Evolutionary conservation across 2,329 filamentous ascomycete species (phyloP).

Genomic region (Diplodia intermedia): DNA sequence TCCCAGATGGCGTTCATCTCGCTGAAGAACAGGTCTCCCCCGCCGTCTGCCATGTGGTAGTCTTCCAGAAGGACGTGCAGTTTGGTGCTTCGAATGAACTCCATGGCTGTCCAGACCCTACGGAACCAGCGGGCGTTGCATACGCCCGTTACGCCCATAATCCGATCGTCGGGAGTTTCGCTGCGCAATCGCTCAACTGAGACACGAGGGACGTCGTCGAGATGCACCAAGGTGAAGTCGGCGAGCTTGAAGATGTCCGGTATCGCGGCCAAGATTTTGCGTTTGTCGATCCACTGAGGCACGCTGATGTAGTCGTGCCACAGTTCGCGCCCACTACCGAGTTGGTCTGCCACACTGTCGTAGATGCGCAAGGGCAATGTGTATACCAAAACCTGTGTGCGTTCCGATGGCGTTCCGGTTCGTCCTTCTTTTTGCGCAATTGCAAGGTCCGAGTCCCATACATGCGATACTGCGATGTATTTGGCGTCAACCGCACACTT

Average conservation of each 20-base stretch:
- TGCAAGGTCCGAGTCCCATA: background rate
- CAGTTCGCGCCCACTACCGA: conserved; percentile 15
- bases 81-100: conserved; percentile 34
- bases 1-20: conserved; percentile 10
- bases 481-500: background rate
- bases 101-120: conserved; percentile 37
- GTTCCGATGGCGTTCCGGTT: background rate
- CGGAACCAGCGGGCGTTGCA: conserved; percentile 37
- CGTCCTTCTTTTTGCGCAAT: background rate
- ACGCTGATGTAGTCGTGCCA: conserved; percentile 39
- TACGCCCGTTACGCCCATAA: conserved; percentile 25
- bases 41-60: conserved; percentile 19
- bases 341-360: background rate
- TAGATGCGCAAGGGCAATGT: no score
- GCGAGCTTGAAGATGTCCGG: background rate
- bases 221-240: background rate
- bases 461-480: background rate
- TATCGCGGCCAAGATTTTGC: conserved; percentile 23
- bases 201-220: background rate
- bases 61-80: conserved; percentile 34
- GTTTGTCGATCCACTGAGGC: conserved; percentile 33
- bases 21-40: conserved; percentile 27
- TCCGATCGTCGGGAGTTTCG: background rate
- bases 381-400: no score
- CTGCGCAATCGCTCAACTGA: background rate